Base-by-base conservation (phyloP, 306 rosid species). In the Casuarina glauca region DNA sequence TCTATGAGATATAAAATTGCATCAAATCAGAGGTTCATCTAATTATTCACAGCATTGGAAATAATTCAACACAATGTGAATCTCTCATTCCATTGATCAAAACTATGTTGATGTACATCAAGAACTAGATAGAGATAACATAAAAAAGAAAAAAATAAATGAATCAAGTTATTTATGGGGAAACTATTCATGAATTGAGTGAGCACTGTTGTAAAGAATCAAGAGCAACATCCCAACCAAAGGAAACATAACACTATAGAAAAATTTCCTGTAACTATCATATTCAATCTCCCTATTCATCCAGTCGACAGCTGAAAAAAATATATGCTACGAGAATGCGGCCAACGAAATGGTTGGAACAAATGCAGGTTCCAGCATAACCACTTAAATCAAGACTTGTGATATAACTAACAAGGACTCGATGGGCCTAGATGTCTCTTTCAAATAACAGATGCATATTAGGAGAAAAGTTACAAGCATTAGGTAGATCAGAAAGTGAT, bases 1-100 rank as follows among this genome's bases (percentile, higher is more conserved):
- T 69, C 63, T 46, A 77, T 86, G 73, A 87, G 89, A 87, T 77
- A 81, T 78, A 74, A 43, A 69, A 75, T 60, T 62, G 54, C 66
- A 26, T 32, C 38, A 36, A 62, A 72, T 12, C 38, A 49, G 15
- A 46, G 32, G 38, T 72, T 61, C 7, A 9, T 57, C 20, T 48
- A 15, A 16, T 50, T 50, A 46, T 44, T 55, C 70, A 58, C 55
- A 64, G 52, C 20, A 16, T 10, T 15, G 32, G 66, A 49, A 57
- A 6, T 44, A 20, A 42, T 19, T 67, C 36, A 44, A 42, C 55
- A 19, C 49, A 57, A 46, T 42, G 45, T 17, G 32, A 17, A 70
- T n/a, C 1, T 17, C 16, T 44, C 60, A 17, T 68, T 7, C 8
- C 38, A 17, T 64, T n/a, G 71, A 67, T 67, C 35, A 16, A 42